These are phyloP conservation scores for Fragosphaeria purpurea DNA, from an alignment of 2,329 filamentous ascomycete genomes.

Conservation along the genomic window DNA sequence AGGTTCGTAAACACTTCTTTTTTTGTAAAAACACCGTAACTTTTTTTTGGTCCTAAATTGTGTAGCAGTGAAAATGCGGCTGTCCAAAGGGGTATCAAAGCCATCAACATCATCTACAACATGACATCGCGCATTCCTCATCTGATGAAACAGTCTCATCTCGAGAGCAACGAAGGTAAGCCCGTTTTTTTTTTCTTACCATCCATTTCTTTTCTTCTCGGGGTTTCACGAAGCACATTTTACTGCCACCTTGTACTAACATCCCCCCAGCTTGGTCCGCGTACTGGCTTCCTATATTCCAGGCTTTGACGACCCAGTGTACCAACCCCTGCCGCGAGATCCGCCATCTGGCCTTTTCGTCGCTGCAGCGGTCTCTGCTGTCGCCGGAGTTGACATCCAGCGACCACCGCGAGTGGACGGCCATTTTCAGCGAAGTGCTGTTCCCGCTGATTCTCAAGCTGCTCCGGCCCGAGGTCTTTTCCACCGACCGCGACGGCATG, in stretches of 20 bases:
- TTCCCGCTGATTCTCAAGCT: slow-evolving; percentile 83
- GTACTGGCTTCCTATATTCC: slow-evolving; percentile 94
- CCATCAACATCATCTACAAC: slow-evolving; percentile 70
- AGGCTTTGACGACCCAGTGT: slow-evolving; percentile 79
- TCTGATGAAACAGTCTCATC: slow-evolving; percentile 85
- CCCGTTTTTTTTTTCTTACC: slow-evolving; percentile 7
- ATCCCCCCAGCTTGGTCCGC: slow-evolving; percentile 72
- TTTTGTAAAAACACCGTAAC: no score
- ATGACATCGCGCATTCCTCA: slow-evolving; percentile 74
- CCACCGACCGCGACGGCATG: slow-evolving; percentile 86
- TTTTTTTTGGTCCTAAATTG: neutral
- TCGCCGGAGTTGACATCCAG: slow-evolving; percentile 75
- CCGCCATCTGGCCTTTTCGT: slow-evolving; percentile 76
- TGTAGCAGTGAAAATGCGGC: slow-evolving; percentile 53
- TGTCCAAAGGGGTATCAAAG: slow-evolving; percentile 68
- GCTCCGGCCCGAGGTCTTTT: slow-evolving; percentile 89
- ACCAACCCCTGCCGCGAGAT: slow-evolving; percentile 92
- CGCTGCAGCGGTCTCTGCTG: slow-evolving; percentile 74
- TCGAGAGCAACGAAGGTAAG: slow-evolving; percentile 73
- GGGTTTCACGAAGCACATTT: no score
- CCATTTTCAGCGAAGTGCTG: slow-evolving; percentile 87
- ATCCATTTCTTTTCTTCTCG: no score
- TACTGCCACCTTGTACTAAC: no score
- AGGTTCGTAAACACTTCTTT: slow-evolving; percentile 33
- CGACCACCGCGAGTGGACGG: slow-evolving; percentile 84